These are phyloP conservation scores for Hibiscus mutabilis DNA, from an alignment of 345 rosid species.

Conservation along the genomic window DNA sequence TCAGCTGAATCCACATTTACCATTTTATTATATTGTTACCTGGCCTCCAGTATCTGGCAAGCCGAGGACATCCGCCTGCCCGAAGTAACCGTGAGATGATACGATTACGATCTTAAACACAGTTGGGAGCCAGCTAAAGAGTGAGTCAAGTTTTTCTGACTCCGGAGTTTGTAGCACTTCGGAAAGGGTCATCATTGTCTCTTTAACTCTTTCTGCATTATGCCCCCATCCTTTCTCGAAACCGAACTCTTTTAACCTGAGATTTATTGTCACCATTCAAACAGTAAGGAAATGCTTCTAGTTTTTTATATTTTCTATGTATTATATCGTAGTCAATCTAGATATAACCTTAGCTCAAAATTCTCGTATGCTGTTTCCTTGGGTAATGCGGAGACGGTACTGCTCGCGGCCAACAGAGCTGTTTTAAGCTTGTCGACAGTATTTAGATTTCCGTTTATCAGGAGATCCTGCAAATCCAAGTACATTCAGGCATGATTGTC, in stretches of 20 bases:
- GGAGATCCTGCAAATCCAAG: slow-evolving; percentile 41
- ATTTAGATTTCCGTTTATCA: slow-evolving; percentile 57
- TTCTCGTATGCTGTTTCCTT: slow-evolving; percentile 50
- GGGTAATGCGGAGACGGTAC: slow-evolving; percentile 37
- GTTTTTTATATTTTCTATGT: background rate
- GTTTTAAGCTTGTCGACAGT: slow-evolving; percentile 56
- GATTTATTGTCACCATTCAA: too few species aligned
- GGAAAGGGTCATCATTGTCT: slow-evolving; percentile 44
- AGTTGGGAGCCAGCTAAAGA: slow-evolving; percentile 69
- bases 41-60: slow-evolving; percentile 96
- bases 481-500: background rate
- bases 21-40: slow-evolving; percentile 24
- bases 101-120: slow-evolving; percentile 77
- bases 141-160: slow-evolving; percentile 40
- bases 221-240: slow-evolving; percentile 68
- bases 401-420: slow-evolving; percentile 48
- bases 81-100: slow-evolving; percentile 91
- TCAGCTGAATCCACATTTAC: background rate
- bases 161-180: slow-evolving; percentile 53
- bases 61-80: slow-evolving; percentile 85
- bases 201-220: slow-evolving; percentile 36
- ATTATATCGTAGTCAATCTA: background rate
- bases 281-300: background rate
- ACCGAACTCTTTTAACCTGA: slow-evolving; percentile 44
- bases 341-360: slow-evolving; percentile 55